Percentiles rank a stretch among this genome's conserved stretches.
These are phyloP conservation scores for Ustilago xerochloae DNA, from an alignment of 1,284 basidiomycete species.

Conservation along the genomic window DNA sequence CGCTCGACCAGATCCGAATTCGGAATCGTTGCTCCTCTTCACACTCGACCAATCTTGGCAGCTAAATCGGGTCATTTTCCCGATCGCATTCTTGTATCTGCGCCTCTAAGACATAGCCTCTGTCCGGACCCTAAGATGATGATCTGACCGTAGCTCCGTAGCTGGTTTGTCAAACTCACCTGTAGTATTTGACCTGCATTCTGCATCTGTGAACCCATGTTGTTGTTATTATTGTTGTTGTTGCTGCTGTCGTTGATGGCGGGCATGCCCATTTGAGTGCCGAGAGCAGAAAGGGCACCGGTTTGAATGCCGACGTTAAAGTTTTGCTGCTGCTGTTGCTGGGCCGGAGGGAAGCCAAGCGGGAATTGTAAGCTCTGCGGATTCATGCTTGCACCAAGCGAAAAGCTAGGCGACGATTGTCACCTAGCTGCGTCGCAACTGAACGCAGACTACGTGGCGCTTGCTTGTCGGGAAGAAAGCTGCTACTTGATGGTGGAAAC, in stretches of 20 bases:
- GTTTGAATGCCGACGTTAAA: constrained; percentile 14
- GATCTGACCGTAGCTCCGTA: neutral
- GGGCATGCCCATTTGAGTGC: constrained; percentile 14
- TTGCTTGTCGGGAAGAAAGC: neutral
- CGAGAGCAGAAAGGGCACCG: constrained; percentile 1
- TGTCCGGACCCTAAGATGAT: neutral
- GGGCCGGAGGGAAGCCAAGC: constrained; percentile 13
- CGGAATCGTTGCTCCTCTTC: neutral
- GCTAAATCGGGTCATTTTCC: neutral
- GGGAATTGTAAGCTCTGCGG: constrained; percentile 23
- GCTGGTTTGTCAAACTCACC: constrained; percentile 14
- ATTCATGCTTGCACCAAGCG: constrained; percentile 13
- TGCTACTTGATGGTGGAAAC: neutral
- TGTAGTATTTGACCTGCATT: constrained; percentile 40
- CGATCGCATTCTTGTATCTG: neutral
- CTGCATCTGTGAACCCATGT: constrained; percentile 16
- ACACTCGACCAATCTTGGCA: neutral
- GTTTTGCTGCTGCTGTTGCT: constrained; percentile 16
- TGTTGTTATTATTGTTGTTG: constrained; percentile 1
- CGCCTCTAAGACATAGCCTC: neutral
- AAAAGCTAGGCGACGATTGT: neutral
- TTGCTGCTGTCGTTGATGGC: constrained; percentile 8
- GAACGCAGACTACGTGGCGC: neutral
- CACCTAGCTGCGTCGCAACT: neutral
- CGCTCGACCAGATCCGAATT: neutral